Evolutionary conservation across 768 basidiomycete species (phyloP), one percentile per base, ranked within the genome.

Genomic region (Mrakia hoshinonis): DNA sequence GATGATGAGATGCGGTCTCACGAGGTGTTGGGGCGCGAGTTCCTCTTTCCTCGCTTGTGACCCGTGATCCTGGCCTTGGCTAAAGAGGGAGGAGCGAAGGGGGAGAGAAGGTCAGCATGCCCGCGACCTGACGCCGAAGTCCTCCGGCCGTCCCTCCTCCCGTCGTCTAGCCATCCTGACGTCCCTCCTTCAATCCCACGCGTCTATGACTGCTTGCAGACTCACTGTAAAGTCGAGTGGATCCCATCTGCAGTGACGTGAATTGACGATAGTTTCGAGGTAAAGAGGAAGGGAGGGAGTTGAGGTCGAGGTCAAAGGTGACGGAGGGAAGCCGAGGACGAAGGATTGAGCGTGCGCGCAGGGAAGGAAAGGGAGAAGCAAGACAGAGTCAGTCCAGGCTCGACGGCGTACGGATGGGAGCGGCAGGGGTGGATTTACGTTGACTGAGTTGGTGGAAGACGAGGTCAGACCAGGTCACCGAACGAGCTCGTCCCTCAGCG

Each of bases 41-140:
- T 97, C 79, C 92, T 89, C 84, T 98, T 98, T 74, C 91, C 93
- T 75, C 96, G 91, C 84, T 97, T 97, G 90, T 95, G 91, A 75
- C 94, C 92, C 78, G 97, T 85, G 79, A 99, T 87, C 78, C 96
- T 92, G 81, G 92, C 96, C 85, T 96, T 98, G 82, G 82, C 64
- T 66, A 34, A 15, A 39, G 63, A 7, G 29, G 58, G 15, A 24
- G 34, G 38, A 43, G 38, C 20, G 43, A 31, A 26, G 62, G 43
- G n/a, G n/a, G 39, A 47, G 46, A 29, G 43, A n/a, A 64, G 39
- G 62, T 46, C 43, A 43, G 46, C 62, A 64, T 12, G 43, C 34
- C 38, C 1, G 12, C 26, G 7, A 22, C 51, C 20, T 22, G 22
- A 22, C 51, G 26, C 26, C 7, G 7, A 26, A 22, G 20, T 22